phyloP scores from a whole-genome alignment of 148 eudicot species.

The Camellia lanceoleosa region DNA sequence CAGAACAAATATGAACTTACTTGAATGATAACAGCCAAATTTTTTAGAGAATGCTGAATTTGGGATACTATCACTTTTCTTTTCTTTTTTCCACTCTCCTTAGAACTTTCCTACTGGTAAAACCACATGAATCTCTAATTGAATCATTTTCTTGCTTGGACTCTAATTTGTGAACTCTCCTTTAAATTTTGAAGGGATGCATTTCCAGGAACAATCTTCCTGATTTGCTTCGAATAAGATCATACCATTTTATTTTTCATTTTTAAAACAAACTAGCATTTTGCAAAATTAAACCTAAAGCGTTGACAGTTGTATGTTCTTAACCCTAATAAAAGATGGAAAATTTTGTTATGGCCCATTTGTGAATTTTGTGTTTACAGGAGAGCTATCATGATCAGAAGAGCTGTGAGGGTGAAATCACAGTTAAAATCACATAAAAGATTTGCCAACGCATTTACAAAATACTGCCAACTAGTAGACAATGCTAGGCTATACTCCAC shows the following conservation, averaged over 20 bases:
- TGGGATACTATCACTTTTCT: neutral
- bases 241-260: neutral
- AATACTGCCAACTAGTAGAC: constrained; percentile 87
- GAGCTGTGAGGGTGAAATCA: constrained; percentile 95
- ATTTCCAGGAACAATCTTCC: neutral
- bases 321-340: neutral
- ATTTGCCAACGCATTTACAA: constrained; percentile 85
- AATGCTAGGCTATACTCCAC: constrained; percentile 84
- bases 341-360: neutral
- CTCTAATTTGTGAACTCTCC: constrained; percentile 10
- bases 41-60: neutral
- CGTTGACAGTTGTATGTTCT: neutral
- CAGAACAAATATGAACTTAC: neutral
- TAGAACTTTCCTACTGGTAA: neutral
- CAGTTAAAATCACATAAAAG: constrained; percentile 96
- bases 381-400: constrained; percentile 85
- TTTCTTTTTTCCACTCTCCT: neutral
- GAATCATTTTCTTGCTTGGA: neutral
- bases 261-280: neutral
- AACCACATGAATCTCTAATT: neutral
- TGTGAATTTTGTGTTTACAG: constrained; percentile 31
- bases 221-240: neutral
- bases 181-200: neutral
- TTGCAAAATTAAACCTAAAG: neutral
- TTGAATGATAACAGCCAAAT: neutral